Conservation (phyloP, 805 yeast species). For the Blastobotrys robertii region DNA sequence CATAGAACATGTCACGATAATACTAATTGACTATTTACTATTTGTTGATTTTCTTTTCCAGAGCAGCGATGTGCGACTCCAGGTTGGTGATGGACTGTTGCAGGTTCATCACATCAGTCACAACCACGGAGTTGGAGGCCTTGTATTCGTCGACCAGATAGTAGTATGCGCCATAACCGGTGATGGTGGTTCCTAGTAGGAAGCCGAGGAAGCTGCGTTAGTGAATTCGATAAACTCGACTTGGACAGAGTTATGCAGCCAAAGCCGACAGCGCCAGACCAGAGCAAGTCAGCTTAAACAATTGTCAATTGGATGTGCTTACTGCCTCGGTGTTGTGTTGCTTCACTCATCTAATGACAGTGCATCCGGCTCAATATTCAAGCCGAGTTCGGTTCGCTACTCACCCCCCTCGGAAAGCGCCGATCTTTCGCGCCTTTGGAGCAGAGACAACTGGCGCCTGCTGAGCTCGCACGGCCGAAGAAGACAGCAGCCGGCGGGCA, state of each 20-base stretch:
- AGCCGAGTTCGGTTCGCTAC: no score
- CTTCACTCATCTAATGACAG: no score
- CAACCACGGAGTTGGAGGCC: slow-evolving; percentile 57
- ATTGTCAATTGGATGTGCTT: no score
- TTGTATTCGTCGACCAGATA: slow-evolving; percentile 73
- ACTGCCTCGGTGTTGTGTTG: no score
- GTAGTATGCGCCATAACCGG: slow-evolving; percentile 70
- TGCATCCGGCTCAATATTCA: no score
- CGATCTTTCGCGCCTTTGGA: slow-evolving; percentile 21
- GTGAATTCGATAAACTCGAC: no score
- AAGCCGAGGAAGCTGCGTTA: slow-evolving; percentile 53
- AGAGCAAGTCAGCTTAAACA: no score
- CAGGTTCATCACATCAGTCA: slow-evolving; percentile 64
- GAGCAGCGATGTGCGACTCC: slow-evolving; percentile 49
- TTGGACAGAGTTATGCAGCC: no score
- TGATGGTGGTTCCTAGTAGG: slow-evolving; percentile 61
- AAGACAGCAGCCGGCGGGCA: neutral
- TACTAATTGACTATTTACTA: neutral
- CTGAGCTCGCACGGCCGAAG: neutral
- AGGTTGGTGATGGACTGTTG: slow-evolving; percentile 58
- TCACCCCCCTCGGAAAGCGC: slow-evolving; percentile 37
- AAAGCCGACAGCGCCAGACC: no score
- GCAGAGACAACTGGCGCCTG: neutral
- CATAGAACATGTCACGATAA: neutral
- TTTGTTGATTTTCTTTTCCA: slow-evolving; percentile 11